Percentiles rank a stretch among this genome's conserved stretches.
Evolutionary conservation across 768 basidiomycete genomes (phyloP).

Genomic region (Pleurotus ostreatus): DNA sequence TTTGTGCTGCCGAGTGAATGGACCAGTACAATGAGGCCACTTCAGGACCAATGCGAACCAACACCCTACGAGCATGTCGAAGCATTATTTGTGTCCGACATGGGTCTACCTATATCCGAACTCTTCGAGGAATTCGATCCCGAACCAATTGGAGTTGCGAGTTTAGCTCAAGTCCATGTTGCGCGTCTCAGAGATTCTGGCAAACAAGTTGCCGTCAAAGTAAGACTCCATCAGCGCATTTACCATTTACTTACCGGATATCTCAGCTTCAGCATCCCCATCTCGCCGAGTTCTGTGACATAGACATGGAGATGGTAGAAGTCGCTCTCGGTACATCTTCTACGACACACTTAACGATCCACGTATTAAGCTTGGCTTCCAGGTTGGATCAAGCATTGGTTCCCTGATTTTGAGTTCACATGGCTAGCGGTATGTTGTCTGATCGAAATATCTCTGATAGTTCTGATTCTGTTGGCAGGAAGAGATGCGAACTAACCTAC

Average conservation of each 20-base stretch:
- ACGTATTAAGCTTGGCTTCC: slow-evolving; percentile 5
- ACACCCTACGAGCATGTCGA: slow-evolving; percentile 79
- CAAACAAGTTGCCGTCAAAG: slow-evolving; percentile 82
- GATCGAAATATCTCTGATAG: not conserved
- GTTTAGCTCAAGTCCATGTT: slow-evolving; percentile 92
- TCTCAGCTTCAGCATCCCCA: slow-evolving; percentile 85
- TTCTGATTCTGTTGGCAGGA: slow-evolving; percentile 54
- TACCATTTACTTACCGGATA: slow-evolving; percentile 7
- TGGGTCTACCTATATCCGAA: slow-evolving; percentile 66
- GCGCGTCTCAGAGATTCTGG: slow-evolving; percentile 71
- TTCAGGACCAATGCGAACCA: slow-evolving; percentile 93
- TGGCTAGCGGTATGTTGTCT: slow-evolving; percentile 67
- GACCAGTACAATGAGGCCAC: slow-evolving; percentile 46
- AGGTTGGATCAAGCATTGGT: slow-evolving; percentile 89
- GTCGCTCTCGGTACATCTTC: slow-evolving; percentile 54
- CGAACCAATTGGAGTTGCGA: slow-evolving; percentile 90
- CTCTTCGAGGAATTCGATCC: slow-evolving; percentile 86
- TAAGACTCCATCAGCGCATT: slow-evolving; percentile 22
- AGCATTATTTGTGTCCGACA: slow-evolving; percentile 72
- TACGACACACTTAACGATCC: not conserved
- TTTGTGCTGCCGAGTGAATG: slow-evolving; percentile 49
- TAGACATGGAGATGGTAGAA: slow-evolving; percentile 87
- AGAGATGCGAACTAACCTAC: slow-evolving; percentile 91
- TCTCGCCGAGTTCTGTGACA: slow-evolving; percentile 84
- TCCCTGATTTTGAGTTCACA: slow-evolving; percentile 93